Evolutionary conservation across 1,139 yeast genomes (phyloP).

Genomic region (Candida pseudoviswanathii): DNA sequence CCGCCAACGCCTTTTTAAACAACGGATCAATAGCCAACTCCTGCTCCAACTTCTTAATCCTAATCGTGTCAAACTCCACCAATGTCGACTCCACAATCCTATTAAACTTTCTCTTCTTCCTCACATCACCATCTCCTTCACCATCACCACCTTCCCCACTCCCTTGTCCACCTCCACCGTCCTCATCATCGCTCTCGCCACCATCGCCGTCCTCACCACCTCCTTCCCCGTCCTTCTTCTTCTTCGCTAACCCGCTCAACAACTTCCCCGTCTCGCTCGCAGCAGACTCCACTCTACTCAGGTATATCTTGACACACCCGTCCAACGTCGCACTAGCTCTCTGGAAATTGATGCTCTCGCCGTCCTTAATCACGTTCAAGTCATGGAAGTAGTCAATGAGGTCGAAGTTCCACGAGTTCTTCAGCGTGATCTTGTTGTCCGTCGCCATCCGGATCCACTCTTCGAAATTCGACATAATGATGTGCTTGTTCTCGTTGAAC

Average conservation of each 20-base stretch:
- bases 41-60: conserved; percentile 70
- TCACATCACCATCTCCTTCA: conserved; percentile 16
- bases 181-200: conserved; percentile 21
- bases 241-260: conserved; percentile 66
- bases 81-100: conserved; percentile 46
- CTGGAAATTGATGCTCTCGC: conserved; percentile 46
- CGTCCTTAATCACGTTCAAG: conserved; percentile 46
- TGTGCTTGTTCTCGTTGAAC: conserved; percentile 47
- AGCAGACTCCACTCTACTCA: conserved; percentile 80
- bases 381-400: conserved; percentile 80
- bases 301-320: conserved; percentile 45
- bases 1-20: conserved; percentile 85
- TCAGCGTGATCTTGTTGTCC: conserved; percentile 73
- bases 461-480: conserved; percentile 67
- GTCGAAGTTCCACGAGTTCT: conserved; percentile 73
- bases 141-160: conserved; percentile 17
- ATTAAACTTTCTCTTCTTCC: conserved; percentile 40
- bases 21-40: conserved; percentile 85
- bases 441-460: conserved; percentile 92
- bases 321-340: conserved; percentile 42
- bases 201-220: conserved; percentile 16
- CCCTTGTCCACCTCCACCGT: conserved; percentile 21
- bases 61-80: conserved; percentile 60
- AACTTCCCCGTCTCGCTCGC: conserved; percentile 88
- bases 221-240: conserved; percentile 22